phyloP scores from a whole-genome alignment of 2,329 filamentous ascomycete genomes.

The Phyllosticta citriasiana region DNA sequence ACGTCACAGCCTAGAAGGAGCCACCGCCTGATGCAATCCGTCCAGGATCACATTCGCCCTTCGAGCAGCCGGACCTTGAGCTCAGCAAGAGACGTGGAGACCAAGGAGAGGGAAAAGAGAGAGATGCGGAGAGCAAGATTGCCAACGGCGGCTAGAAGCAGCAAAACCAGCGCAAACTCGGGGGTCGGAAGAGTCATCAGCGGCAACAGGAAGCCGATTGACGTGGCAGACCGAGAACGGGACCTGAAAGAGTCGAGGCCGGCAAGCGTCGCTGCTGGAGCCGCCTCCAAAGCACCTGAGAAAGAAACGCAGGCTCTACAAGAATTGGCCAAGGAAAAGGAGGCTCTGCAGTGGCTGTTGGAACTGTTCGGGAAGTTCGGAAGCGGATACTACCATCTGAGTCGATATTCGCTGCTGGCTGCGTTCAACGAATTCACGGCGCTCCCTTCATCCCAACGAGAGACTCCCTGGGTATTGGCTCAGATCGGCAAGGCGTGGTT shows the following conservation, averaged over 20 bases:
- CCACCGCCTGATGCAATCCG: conserved; percentile 29
- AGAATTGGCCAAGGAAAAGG: conserved; percentile 48
- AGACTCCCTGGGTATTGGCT: conserved; percentile 87
- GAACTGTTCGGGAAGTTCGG: conserved; percentile 76
- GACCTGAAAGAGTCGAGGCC: conserved; percentile 52
- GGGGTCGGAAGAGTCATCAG: conserved; percentile 81
- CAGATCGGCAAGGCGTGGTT: conserved; percentile 87
- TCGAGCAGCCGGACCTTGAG: conserved; percentile 52
- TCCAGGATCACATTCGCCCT: conserved; percentile 58
- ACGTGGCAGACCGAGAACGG: conserved; percentile 49
- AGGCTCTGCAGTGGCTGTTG: conserved; percentile 66
- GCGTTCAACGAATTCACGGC: conserved; percentile 64
- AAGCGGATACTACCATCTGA: conserved; percentile 66
- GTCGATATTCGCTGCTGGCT: conserved; percentile 68
- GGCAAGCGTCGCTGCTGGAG: conserved; percentile 18
- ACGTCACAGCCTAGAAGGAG: conserved; percentile 35
- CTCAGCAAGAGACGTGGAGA: conserved; percentile 42
- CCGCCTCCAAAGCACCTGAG: conserved; percentile 16
- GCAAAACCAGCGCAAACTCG: conserved; percentile 49
- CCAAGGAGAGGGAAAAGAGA: conserved; percentile 46
- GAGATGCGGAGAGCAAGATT: conserved; percentile 73
- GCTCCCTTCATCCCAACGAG: conserved; percentile 64
- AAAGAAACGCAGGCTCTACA: conserved; percentile 16
- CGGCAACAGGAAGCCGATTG: conserved; percentile 74
- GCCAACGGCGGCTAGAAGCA: conserved; percentile 60